Conservation (phyloP, 2,329 filamentous ascomycete species). For the Juglanconis sp. region DNA sequence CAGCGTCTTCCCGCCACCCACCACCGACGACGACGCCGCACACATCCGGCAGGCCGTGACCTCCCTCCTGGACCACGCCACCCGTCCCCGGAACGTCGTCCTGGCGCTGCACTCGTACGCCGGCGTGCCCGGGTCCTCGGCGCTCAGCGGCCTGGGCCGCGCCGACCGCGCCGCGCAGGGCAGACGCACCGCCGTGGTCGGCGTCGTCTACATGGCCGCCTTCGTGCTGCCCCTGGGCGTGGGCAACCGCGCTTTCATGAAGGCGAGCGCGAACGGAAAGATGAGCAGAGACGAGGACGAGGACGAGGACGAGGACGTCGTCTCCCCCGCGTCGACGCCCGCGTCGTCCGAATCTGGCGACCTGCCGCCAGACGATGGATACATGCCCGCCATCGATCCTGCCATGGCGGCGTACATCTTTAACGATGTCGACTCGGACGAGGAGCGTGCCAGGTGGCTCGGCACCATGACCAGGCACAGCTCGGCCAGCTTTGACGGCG, state of each 20-base stretch:
- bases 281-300: background rate
- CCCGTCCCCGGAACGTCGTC: slow-evolving; percentile 23
- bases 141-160: slow-evolving; percentile 27
- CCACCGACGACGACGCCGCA: slow-evolving; percentile 18
- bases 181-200: slow-evolving; percentile 27
- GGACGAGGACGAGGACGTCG: background rate
- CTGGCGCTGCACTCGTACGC: slow-evolving; percentile 33
- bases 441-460: background rate
- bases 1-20: slow-evolving; percentile 12
- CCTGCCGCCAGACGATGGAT: slow-evolving; percentile 6
- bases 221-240: slow-evolving; percentile 15
- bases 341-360: background rate
- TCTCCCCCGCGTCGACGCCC: background rate
- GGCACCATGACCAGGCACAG: slow-evolving; percentile 17
- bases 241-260: slow-evolving; percentile 7
- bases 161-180: slow-evolving; percentile 23
- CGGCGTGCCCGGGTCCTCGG: slow-evolving; percentile 28
- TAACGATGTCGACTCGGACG: slow-evolving; percentile 3
- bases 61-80: slow-evolving; percentile 22
- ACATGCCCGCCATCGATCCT: slow-evolving; percentile 7
- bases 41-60: slow-evolving; percentile 13
- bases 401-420: slow-evolving; percentile 4
- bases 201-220: slow-evolving; percentile 27
- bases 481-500: slow-evolving; percentile 18
- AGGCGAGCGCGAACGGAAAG: background rate